Conservation (phyloP, 1,284 basidiomycete species). For the Exobasidium rhododendri region DNA sequence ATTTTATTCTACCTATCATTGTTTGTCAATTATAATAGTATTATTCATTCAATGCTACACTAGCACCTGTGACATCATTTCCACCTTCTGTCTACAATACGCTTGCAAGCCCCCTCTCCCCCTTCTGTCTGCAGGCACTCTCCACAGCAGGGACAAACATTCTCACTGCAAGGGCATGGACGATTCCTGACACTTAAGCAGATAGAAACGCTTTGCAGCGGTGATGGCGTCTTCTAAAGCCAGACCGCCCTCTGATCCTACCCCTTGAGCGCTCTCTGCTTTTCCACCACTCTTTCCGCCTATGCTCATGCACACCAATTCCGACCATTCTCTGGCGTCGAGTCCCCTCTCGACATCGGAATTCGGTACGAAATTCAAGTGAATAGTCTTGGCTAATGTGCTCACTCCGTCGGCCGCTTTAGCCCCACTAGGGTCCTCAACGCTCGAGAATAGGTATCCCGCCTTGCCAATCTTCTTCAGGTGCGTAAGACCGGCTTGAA, state of each 20-base stretch:
- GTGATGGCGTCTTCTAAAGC: constrained; percentile 43
- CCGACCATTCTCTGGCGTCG: constrained; percentile 48
- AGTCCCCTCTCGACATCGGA: constrained; percentile 37
- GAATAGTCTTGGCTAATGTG: constrained; percentile 69
- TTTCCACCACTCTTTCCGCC: constrained; percentile 51
- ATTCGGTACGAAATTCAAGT: constrained; percentile 77
- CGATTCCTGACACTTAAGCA: not conserved
- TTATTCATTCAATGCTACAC: too few relatives aligned
- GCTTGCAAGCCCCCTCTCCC: too few relatives aligned
- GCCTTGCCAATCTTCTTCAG: constrained; percentile 77
- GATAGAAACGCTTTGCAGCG: constrained; percentile 7
- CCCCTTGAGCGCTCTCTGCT: constrained; percentile 47
- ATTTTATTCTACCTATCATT: too few relatives aligned
- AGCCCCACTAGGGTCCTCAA: constrained; percentile 50
- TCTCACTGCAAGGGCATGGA: too few relatives aligned
- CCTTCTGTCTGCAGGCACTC: too few relatives aligned
- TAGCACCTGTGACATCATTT: too few relatives aligned
- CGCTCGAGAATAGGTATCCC: constrained; percentile 78
- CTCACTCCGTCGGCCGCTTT: constrained; percentile 43
- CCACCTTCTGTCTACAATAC: too few relatives aligned
- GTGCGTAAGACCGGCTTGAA: constrained; percentile 71
- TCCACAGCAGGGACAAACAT: too few relatives aligned
- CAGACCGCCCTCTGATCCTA: constrained; percentile 44
- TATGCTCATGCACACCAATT: constrained; percentile 37
- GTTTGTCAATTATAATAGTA: too few relatives aligned